phyloP scores from a whole-genome alignment of 192 early-diverging fungal species.

The Dissophora globulifera region DNA sequence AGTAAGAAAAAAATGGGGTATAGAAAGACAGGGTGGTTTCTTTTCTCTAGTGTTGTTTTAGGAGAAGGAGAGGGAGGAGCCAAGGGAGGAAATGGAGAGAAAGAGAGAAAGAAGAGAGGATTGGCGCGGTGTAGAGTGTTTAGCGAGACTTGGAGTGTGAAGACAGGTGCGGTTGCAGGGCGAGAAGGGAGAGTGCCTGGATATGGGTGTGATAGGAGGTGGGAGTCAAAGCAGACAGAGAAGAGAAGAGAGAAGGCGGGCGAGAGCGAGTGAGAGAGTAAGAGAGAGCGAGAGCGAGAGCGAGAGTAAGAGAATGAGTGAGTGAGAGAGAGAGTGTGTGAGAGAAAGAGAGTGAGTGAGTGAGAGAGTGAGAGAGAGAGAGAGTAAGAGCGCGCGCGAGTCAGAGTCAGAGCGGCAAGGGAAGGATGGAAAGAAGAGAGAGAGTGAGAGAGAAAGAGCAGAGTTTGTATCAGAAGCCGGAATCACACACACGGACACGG shows the following conservation, averaged over 20 bases:
- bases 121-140: too few relatives aligned
- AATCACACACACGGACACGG: background rate
- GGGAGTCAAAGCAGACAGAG: background rate
- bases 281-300: background rate
- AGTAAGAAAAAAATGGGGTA: conserved; percentile 2
- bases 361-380: background rate
- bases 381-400: background rate
- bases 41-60: too few relatives aligned
- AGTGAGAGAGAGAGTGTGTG: conserved; percentile 5
- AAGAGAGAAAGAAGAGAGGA: background rate
- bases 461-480: background rate
- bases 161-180: background rate
- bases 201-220: background rate
- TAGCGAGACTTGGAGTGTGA: background rate
- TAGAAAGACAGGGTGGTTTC: too few relatives aligned
- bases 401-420: background rate
- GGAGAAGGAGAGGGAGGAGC: background rate
- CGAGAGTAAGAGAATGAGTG: background rate
- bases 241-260: conserved; percentile 2
- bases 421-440: background rate
- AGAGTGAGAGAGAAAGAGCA: background rate
- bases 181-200: background rate
- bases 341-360: conserved; percentile 1
- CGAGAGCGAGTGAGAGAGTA: background rate
- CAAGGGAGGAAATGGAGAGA: background rate